Evolutionary conservation across 2,329 filamentous ascomycete species (phyloP), one percentile per base, ranked within the genome.

Genomic region (Exophiala sp.): DNA sequence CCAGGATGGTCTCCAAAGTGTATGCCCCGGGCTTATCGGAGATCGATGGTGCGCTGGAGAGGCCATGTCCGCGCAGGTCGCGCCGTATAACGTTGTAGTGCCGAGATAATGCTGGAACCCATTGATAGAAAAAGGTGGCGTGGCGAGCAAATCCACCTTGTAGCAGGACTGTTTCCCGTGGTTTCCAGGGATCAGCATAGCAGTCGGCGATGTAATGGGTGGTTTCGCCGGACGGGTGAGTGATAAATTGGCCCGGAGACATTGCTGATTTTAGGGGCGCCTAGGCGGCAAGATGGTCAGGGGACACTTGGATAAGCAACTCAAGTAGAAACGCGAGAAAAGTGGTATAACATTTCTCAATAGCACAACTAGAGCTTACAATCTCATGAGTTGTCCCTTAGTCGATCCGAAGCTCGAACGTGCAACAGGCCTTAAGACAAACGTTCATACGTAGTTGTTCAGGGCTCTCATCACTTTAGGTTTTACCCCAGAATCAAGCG

Each of bases 61-160:
- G 38, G 12, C 54, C 54, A 32, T 57, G 54, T 4, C 54, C 54
- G 16, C 54, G 54, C 10, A 47, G 18, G 36, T 57, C 54, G 7
- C 54, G 54, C 5, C 54, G 54, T 7, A 57, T 50, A n/a, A 57
- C 54, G 20, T 44, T 39, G 36, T 57, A 57, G 21, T 50, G 33
- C 6, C 50, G 40, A 1, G 49, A 45, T 1, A 57, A 36, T 9
- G 42, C 50, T 6, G 54, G 54, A 11, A 57, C 41, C 50, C 49
- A 57, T 11, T 57, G 54, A 18, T 57, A 57, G 34, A 44, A 57
- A 32, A 57, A 57, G 8, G 54, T 49, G 8, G 49, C 20, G 35
- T 57, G 54, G 4, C 54, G 49, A 43, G 45, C 54, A 24, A 57
- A 57, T 8, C 54, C 54, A 9, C 40, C 43, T 41, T 56, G 53